A percentile compares a stretch with the other conserved stretches of the same genome.
These are phyloP conservation scores for Parathielavia appendiculata DNA, from an alignment of 495 filamentous ascomycete genomes.

Conservation along the genomic window DNA sequence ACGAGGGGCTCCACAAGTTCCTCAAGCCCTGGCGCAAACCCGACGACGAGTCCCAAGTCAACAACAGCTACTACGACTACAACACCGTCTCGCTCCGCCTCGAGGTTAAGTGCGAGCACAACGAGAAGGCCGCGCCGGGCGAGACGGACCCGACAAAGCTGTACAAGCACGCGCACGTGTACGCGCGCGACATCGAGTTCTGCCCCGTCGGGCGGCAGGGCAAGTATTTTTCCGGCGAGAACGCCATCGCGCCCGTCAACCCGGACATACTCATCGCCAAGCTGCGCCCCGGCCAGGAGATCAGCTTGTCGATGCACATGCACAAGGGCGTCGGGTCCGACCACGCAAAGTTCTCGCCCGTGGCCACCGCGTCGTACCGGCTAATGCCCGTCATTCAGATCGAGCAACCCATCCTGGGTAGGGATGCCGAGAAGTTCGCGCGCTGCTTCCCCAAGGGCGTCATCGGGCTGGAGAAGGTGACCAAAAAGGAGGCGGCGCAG, in stretches of 20 bases:
- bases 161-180: conserved; percentile 81
- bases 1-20: conserved; percentile 64
- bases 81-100: conserved; percentile 76
- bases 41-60: conserved; percentile 24
- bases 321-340: conserved; percentile 91
- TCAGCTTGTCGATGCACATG: conserved; percentile 78
- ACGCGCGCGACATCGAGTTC: conserved; percentile 76
- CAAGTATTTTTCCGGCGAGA: conserved; percentile 59
- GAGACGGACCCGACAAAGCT: conserved; percentile 77
- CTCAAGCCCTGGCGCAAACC: conserved; percentile 66
- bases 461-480: conserved; percentile 70
- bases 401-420: conserved; percentile 70
- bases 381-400: conserved; percentile 85
- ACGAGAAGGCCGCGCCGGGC: conserved; percentile 58
- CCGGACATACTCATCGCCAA: conserved; percentile 94
- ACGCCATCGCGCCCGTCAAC: conserved; percentile 68
- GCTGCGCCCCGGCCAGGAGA: conserved; percentile 81
- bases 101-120: conserved; percentile 68
- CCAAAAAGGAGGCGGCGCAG: conserved; percentile 55
- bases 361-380: conserved; percentile 89
- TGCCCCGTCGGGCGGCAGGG: conserved; percentile 67
- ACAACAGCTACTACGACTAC: conserved; percentile 56
- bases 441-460: conserved; percentile 89
- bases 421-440: conserved; percentile 82
- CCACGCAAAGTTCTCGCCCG: conserved; percentile 96